Evolutionary conservation across 768 basidiomycete genomes (phyloP), one percentile per base, ranked within the genome.

Genomic region (Panus rudis): DNA sequence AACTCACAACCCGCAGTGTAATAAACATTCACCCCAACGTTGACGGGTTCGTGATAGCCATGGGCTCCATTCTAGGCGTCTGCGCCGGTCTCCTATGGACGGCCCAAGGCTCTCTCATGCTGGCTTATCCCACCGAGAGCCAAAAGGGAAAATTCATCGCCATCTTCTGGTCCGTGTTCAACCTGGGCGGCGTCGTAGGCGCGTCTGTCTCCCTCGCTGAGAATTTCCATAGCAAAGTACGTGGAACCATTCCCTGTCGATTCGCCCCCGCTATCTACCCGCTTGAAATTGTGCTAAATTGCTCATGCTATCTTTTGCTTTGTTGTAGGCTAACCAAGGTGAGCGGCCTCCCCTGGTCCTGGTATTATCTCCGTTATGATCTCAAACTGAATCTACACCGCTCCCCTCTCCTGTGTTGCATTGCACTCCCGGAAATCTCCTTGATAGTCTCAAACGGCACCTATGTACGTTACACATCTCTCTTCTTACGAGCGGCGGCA

Each of bases 91-190:
- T 91, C 33, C 65, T 90, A 6, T 90, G 88, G 88, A 82, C 86
- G 1, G 84, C 86, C 0, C 87, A 91, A 54, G 89, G 86, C n/a
- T 81, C 78, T 14, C 65, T 91, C 46, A 89, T 90, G 79, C 64
- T 92, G 61, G 77, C 84, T 4, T 91, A 91, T 60, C 84, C 87
- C 0, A 87, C 84, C 0, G 87, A 91, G 58, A 55, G 61, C 35
- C 76, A 90, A 58, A 91, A 91, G 60, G 87, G 87, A 13, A 66
- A 63, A 24, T 89, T 73, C 62, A 87, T 91, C 40, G 80, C 73
- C 30, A 76, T 87, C 35, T 91, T 90, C 64, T 91, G 88, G 88
- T 64, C 73, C 33, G 84, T 90, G 48, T 91, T 92, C 67, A 89
- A 90, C 52, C 47, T 88, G 17, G 86, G 86, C 22, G 80, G 80